Percentiles rank a stretch among this genome's conserved stretches.
phyloP scores from a whole-genome alignment of 306 rosid genomes.

The Datisca glomerata region DNA sequence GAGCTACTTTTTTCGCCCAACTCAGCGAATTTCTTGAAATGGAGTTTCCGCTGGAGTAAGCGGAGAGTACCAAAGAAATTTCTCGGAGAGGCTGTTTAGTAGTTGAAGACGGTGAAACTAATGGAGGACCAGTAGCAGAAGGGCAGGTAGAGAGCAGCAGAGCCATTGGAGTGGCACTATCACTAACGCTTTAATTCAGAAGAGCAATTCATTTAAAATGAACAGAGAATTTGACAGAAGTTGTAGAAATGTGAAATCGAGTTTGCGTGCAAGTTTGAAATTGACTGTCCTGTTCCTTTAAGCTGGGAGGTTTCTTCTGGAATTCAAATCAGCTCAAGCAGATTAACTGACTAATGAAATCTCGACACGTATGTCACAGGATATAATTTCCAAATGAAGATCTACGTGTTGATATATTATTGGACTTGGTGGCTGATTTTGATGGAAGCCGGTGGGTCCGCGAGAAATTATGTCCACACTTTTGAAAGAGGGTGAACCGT shows the following conservation, averaged over 20 bases:
- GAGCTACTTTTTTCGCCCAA: conserved; percentile 17
- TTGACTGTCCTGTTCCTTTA: too few relatives aligned
- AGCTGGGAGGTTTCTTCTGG: too few relatives aligned
- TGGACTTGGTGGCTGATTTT: too few relatives aligned
- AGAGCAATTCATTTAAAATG: not conserved
- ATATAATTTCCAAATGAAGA: too few relatives aligned
- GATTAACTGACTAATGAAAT: too few relatives aligned
- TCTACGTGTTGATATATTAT: too few relatives aligned
- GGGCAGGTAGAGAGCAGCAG: conserved; percentile 32
- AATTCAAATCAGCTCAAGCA: too few relatives aligned
- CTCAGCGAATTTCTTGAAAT: conserved; percentile 1
- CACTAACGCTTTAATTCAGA: not conserved
- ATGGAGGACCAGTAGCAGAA: too few relatives aligned
- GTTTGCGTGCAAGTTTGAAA: not conserved
- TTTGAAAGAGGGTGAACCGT: too few relatives aligned
- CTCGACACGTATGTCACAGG: too few relatives aligned
- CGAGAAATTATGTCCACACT: too few relatives aligned
- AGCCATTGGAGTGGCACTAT: conserved; percentile 34
- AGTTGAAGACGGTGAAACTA: conserved; percentile 17
- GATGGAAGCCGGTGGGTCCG: too few relatives aligned
- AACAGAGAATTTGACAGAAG: not conserved
- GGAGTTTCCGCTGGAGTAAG: conserved; percentile 2
- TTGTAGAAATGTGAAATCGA: not conserved
- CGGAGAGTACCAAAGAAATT: conserved; percentile 20
- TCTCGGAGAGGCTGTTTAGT: conserved; percentile 18